Evolutionary conservation across 225 moss, liverwort and hornwort genomes (phyloP), one percentile per base, ranked within the genome.

Genomic region (Anthoceros angustus): DNA sequence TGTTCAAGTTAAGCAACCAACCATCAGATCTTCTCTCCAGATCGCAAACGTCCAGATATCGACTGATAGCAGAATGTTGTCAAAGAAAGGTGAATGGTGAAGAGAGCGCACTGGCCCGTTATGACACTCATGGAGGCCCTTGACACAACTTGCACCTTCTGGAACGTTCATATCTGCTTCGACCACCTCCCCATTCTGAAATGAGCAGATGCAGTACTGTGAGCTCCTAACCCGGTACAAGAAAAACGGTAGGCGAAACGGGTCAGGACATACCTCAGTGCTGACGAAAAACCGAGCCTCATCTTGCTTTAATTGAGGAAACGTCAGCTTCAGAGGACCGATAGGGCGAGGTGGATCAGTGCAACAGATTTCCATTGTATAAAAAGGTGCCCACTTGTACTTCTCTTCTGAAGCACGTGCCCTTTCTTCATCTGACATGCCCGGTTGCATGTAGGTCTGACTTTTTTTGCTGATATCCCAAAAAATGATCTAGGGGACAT

Each of bases 41-140:
- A 95, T 68, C 10, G 90, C 95, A 71, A 95, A 95, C 5, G 86
- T 90, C 88, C 90, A 95, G 66, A 91, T 86, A 32, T 88, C 86
- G 24, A 91, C 21, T 0, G 88, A 90, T 4, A 95, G 70, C 0
- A 90, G 66, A 6, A 90, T 86, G 64, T 82, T 80, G 7, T 91
- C 83, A 75, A 85, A 86, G 41, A 95, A 90, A 0, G 95, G 88
- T 3, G 90, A 88, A 49, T 67, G 72, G 5, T 88, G 67, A 70
- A 91, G 77, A 18, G 77, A 82, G 21, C 84, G 77, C 24, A 95
- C 86, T 0, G 86, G 86, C 49, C 95, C 95, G 66, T 91, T 49
- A 9, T 86, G 90, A 67, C 65, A 79, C 11, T 41, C 39, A 10
- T 82, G 76, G 0, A 70, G 32, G 71, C 65, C 76, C 6, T 0